phyloP scores from a whole-genome alignment of 345 rosid genomes.

The Eucalyptus guilfoylei region DNA sequence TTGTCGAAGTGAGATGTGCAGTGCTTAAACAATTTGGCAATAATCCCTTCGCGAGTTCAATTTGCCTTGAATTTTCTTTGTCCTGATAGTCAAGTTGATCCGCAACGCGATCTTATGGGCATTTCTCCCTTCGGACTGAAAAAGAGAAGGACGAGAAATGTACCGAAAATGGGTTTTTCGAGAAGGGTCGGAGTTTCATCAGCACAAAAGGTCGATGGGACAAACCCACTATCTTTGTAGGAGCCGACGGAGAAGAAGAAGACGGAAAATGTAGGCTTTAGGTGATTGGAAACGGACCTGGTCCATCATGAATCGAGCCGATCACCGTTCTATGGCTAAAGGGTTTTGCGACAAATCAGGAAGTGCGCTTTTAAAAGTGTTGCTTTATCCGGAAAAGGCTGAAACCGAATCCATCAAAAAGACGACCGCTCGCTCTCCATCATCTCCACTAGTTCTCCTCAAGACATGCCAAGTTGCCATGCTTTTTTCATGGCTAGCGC shows the following conservation, averaged over 20 bases:
- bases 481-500: neutral
- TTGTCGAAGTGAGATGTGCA: neutral
- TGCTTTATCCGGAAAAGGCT: neutral
- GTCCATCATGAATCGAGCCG: neutral
- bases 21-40: neutral
- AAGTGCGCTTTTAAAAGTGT: neutral
- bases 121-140: neutral
- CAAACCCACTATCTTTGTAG: neutral
- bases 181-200: neutral
- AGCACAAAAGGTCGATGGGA: neutral
- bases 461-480: neutral
- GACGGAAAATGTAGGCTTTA: neutral
- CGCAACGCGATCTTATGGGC: neutral
- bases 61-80: neutral
- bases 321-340: neutral
- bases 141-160: neutral
- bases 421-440: neutral
- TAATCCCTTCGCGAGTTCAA: neutral
- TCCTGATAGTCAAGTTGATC: neutral
- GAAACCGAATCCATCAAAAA: neutral
- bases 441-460: neutral
- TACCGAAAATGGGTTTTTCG: neutral
- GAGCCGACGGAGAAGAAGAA: neutral
- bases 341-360: neutral
- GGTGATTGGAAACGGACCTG: neutral